Evolutionary conservation across 495 filamentous ascomycete species (phyloP), one percentile per base, ranked within the genome.

Genomic region (Penicillium cosmopolitanum): DNA sequence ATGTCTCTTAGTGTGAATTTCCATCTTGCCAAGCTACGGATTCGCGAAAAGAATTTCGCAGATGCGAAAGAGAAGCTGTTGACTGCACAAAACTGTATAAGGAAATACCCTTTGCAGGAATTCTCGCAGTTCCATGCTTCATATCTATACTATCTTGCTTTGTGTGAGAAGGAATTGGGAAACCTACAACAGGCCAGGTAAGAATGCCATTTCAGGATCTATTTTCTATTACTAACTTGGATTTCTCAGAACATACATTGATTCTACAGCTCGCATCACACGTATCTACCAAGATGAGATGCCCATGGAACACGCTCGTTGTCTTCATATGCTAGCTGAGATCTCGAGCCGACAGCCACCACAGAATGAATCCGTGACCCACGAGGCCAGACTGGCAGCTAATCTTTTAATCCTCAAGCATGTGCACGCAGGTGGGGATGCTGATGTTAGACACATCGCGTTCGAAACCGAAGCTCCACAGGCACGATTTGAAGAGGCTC

Each of bases 111-210:
- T 19, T 16, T 44, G 7, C 42, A 44, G 16, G n/a, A 9, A 1
- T 44, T 44, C 42, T 44, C 42, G 42, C 42, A 44, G 42, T 9
- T 44, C 2, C 42, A 44, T 44, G 42, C 42, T 18, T 16, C 42
- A n/a, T 44, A 44, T 44, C 16, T 16, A 18, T 44, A 44, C 6
- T 19, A 9, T 19, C 16, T 44, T 8, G 42, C 42, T 8, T 9
- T 16, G 42, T 44, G 42, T n/a, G 15, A 44, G 8, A 16, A 21
- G 42, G 16, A 44, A 18, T 5, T 19, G 15, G 9, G 42, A 44
- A 18, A 16, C 7, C n/a, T 44, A 9, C 5, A 18, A 19, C 15
- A 16, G 8, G 42, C 15, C 13, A 44, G 16, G 16, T 44, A 44
- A 16, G 42, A n/a, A 0, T n/a, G 12, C 10, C 11, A 40, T 13